Conservation (phyloP, 306 rosid genomes). For the Leucaena leucocephala region DNA sequence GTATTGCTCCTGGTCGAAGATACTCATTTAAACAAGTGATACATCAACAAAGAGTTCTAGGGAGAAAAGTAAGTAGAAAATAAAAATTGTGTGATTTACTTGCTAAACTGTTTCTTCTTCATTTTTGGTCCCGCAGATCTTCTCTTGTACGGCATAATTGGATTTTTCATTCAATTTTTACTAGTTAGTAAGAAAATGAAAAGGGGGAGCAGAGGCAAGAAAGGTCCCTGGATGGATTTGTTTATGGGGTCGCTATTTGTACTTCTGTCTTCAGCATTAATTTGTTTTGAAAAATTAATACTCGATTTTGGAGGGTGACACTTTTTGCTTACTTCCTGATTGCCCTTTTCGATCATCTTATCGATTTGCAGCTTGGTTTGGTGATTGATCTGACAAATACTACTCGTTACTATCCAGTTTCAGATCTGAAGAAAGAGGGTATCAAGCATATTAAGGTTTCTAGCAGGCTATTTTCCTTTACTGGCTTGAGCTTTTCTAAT, state of each 20-base stretch:
- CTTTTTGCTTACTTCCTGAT: neutral
- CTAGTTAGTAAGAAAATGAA: constrained; percentile 25
- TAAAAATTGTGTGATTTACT: constrained; percentile 2
- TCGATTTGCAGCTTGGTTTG: constrained; percentile 85
- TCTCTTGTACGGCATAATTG: neutral
- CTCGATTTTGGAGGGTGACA: constrained; percentile 6
- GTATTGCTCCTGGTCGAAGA: constrained; percentile 90
- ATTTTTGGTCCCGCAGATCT: neutral
- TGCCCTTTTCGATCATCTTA: constrained; percentile 30
- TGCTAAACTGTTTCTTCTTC: constrained; percentile 25
- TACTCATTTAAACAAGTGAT: constrained; percentile 98
- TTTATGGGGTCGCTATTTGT: constrained; percentile 10
- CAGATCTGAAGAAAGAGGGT: constrained; percentile 91
- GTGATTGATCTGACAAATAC: constrained; percentile 97
- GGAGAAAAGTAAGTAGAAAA: constrained; percentile 76
- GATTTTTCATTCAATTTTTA: constrained; percentile 21
- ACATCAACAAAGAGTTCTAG: constrained; percentile 89
- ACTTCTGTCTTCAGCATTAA: neutral
- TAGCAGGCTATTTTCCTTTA: constrained; percentile 18
- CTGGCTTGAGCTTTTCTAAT: neutral
- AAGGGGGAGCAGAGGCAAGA: neutral
- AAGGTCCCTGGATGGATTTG: neutral
- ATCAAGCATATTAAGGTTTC: constrained; percentile 95
- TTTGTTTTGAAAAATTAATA: neutral
- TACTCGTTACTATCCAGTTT: constrained; percentile 79